Conservation (phyloP, 306 rosid species). For the Cucurbita maxima region DNA sequence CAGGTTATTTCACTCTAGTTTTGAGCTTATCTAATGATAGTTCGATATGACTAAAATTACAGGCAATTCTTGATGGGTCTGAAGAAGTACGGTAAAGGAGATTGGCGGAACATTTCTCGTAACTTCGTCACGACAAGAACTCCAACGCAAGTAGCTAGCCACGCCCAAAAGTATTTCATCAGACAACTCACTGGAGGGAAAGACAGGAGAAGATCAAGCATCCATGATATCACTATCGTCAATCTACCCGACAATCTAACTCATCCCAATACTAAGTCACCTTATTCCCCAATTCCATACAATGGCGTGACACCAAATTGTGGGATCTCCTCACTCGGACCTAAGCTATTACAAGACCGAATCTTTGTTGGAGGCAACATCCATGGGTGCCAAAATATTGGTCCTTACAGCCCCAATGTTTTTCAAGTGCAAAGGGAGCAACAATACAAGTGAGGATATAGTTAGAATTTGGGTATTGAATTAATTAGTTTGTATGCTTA, state of each 20-base stretch:
- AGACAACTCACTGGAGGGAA: background rate
- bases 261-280: background rate
- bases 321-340: constrained; percentile 4
- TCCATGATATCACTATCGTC: constrained; percentile 1
- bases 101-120: constrained; percentile 8
- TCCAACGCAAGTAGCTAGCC: constrained; percentile 8
- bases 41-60: background rate
- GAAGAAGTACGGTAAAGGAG: constrained; percentile 8
- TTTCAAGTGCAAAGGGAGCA: background rate
- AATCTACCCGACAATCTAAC: background rate
- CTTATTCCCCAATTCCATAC: background rate
- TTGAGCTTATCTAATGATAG: background rate
- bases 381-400: background rate
- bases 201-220: constrained; percentile 9
- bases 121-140: constrained; percentile 4
- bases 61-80: constrained; percentile 5
- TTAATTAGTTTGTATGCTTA: background rate
- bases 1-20: too few species aligned
- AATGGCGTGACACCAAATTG: background rate
- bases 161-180: constrained; percentile 5
- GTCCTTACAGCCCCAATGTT: background rate
- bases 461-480: background rate
- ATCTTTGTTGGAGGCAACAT: background rate
- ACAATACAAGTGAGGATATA: background rate
- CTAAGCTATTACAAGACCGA: background rate